Evolutionary conservation across 2,329 filamentous ascomycete species (phyloP).

Genomic region (Pyricularia grisea): DNA sequence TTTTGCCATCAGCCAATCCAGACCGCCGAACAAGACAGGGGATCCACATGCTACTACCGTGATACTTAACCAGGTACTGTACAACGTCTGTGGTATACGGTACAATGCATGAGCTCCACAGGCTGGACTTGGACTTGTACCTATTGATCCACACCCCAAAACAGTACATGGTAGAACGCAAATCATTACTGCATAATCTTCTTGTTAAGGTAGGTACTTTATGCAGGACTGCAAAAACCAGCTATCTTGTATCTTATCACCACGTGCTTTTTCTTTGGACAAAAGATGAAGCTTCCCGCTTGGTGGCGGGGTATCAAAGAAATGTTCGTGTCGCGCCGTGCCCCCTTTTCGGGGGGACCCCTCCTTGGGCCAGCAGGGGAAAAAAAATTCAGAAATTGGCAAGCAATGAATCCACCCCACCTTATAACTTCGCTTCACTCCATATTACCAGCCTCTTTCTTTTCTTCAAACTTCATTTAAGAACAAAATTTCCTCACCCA

Average conservation of each 20-base stretch:
- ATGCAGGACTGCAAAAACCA: not conserved
- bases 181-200: too few relatives aligned
- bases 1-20: not conserved
- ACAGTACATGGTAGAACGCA: too few relatives aligned
- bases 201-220: not conserved
- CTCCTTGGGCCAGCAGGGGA: not conserved
- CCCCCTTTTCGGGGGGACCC: not conserved
- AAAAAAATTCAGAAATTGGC: slow-evolving; percentile 1
- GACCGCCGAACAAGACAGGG: not conserved
- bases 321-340: slow-evolving; percentile 1
- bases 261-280: not conserved
- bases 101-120: not conserved
- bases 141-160: not conserved
- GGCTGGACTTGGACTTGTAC: not conserved
- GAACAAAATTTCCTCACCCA: not conserved
- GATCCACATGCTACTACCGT: not conserved
- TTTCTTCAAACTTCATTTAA: not conserved
- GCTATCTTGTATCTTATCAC: not conserved
- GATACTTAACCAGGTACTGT: too few relatives aligned
- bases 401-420: slow-evolving; percentile 3
- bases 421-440: slow-evolving; percentile 3
- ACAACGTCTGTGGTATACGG: not conserved
- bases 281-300: not conserved
- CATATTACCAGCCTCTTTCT: not conserved
- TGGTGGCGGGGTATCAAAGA: not conserved